phyloP scores from a whole-genome alignment of 169 alveolate genomes.

The Eimeria praecox region DNA sequence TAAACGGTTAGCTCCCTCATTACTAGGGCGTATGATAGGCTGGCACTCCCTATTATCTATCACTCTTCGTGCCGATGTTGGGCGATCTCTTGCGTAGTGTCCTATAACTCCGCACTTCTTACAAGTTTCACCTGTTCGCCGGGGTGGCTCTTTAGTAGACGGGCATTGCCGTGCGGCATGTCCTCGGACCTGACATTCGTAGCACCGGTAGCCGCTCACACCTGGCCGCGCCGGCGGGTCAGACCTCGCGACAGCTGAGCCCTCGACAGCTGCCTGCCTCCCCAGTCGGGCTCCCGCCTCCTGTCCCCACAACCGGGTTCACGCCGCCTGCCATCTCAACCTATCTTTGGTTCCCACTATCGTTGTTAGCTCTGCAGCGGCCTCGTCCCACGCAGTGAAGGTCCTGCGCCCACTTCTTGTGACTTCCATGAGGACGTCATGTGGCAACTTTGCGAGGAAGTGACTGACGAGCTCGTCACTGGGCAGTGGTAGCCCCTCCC shows the following conservation, averaged over 20 bases:
- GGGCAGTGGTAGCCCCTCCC: neutral
- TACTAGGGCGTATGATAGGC: no score
- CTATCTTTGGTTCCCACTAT: neutral
- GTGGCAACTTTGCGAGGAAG: neutral
- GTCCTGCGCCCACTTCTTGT: neutral
- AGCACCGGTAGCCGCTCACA: neutral
- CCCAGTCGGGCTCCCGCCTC: neutral
- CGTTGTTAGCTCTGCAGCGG: neutral
- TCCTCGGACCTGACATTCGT: neutral
- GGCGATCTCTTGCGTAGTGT: slow-evolving; percentile 2
- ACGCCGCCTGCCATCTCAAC: neutral
- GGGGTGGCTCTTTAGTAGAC: neutral
- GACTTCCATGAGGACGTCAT: neutral
- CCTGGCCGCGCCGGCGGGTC: neutral
- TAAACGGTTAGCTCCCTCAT: no score
- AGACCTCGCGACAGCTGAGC: no score
- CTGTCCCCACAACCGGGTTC: neutral
- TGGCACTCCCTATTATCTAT: no score
- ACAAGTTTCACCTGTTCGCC: neutral
- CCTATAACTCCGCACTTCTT: neutral
- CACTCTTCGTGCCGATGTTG: neutral
- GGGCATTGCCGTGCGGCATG: neutral
- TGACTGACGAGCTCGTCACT: neutral
- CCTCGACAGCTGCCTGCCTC: neutral
- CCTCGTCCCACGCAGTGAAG: neutral